Evolutionary conservation across 78 protist species (phyloP).

Genomic region (Mantamonas sphyraenae): DNA sequence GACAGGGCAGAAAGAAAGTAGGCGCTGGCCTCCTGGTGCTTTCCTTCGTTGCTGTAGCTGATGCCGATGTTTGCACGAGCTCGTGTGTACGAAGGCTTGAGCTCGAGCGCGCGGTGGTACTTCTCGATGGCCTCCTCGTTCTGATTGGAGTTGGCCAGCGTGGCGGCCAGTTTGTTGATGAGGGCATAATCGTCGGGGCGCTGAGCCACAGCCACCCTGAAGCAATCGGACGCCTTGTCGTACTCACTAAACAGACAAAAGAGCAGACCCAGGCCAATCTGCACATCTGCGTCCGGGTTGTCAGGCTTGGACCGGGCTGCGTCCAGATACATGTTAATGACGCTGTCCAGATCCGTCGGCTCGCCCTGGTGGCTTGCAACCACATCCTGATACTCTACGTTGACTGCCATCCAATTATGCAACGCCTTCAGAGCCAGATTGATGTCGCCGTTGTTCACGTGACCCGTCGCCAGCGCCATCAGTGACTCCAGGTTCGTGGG

Average conservation of each 20-base stretch:
- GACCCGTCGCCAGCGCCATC: slow-evolving; percentile 21
- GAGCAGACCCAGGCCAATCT: slow-evolving; percentile 35
- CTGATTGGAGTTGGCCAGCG: slow-evolving; percentile 31
- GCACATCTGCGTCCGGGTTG: slow-evolving; percentile 15
- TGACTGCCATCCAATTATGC: slow-evolving; percentile 15
- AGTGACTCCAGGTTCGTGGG: slow-evolving; percentile 25
- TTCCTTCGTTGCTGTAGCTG: slow-evolving; percentile 24
- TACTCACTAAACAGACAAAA: slow-evolving; percentile 22
- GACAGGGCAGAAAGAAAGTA: background rate
- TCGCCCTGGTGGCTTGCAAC: background rate
- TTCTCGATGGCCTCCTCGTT: slow-evolving; percentile 33
- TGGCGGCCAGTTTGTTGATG: slow-evolving; percentile 65
- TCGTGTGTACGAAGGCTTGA: slow-evolving; percentile 48
- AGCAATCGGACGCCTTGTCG: slow-evolving; percentile 18
- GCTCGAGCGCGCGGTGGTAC: slow-evolving; percentile 23
- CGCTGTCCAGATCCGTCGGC: background rate
- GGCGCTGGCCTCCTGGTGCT: slow-evolving; percentile 17
- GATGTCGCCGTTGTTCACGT: slow-evolving; percentile 40
- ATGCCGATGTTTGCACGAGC: slow-evolving; percentile 46
- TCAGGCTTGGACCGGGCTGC: background rate
- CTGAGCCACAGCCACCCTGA: slow-evolving; percentile 6
- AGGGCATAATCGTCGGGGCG: slow-evolving; percentile 24
- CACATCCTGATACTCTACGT: slow-evolving; percentile 12
- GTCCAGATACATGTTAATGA: slow-evolving; percentile 1
- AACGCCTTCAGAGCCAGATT: too few relatives aligned